Base-by-base conservation (phyloP, 108 stramenopile genomes). In the Conticribra guillardii region DNA sequence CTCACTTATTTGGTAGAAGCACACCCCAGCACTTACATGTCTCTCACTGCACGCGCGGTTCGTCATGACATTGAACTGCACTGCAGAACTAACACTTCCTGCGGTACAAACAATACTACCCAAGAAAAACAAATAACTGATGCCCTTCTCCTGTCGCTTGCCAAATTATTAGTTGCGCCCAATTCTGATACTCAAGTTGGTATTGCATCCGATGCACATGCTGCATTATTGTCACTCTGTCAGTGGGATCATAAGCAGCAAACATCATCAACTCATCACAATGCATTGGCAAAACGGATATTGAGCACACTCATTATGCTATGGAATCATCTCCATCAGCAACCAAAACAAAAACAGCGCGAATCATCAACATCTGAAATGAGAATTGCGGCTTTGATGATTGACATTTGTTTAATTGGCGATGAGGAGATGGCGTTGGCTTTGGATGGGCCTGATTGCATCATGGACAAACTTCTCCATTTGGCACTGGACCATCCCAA, bases 391-490 rank as follows among this genome's bases (percentile, higher is more conserved):
- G 46, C 75, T 27, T 54, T 76, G 32, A 58, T 76, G 75, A 76
- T 76, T 64, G 67, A 76, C 54, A 33, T 69, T 57, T 62, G 54
- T 64, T 54, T 76, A 17, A 51, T 76, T 67, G 75, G 75, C 11
- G 67, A 58, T n/a, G 30, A 63, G 49, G 67, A 76, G 32, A 47
- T 76, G 60, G 45, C 61, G 0, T 28, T 34, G 18, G 67, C 61
- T n/a, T 11, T 69, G 1, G 56, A 64, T 18, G 56, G 32, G 14
- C 1, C 34, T 17, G 53, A 34, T 3, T 55, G 67, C n/a, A 63
- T 76, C n/a, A 62, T 69, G 67, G 60, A 69, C 47, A 69, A 51
- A 30, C 67, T 76, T 4, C 47, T 76, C 14, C 47, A 69, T 28
- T 19, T 76, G 31, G 75, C 67, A 21, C 52, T 76, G 24, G 61